These are phyloP conservation scores for Dimargaris verticillata DNA, from an alignment of 192 early-diverging fungal genomes.

Conservation along the genomic window DNA sequence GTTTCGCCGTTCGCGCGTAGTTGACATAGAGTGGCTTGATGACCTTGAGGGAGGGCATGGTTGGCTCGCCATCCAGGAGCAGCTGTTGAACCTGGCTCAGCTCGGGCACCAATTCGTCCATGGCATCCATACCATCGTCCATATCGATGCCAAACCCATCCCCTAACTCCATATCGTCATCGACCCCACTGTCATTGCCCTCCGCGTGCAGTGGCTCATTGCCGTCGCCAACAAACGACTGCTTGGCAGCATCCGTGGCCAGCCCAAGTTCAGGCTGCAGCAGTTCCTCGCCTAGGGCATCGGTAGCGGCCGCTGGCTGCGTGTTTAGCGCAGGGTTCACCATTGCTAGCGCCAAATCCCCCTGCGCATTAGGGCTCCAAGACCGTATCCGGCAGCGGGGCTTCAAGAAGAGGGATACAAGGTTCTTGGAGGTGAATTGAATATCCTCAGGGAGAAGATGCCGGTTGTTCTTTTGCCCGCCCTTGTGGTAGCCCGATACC, in stretches of 20 bases:
- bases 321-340: background rate
- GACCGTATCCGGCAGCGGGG: conserved; percentile 12
- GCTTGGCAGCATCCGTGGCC: too few species aligned
- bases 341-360: conserved; percentile 3
- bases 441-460: conserved; percentile 77
- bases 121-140: conserved; percentile 16
- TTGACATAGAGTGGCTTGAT: conserved; percentile 53
- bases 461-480: conserved; percentile 31
- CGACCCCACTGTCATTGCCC: conserved; percentile 8
- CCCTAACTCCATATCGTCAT: conserved; percentile 14
- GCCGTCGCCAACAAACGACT: too few species aligned
- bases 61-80: conserved; percentile 22
- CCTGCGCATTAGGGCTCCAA: conserved; percentile 1
- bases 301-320: too few species aligned
- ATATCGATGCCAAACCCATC: conserved; percentile 14
- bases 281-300: too few species aligned
- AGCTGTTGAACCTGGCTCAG: too few species aligned
- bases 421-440: conserved; percentile 46
- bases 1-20: conserved; percentile 78
- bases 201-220: too few species aligned
- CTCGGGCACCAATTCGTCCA: too few species aligned
- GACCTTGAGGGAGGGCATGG: conserved; percentile 40
- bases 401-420: conserved; percentile 39
- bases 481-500: conserved; percentile 20
- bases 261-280: too few species aligned